Base-by-base conservation (phyloP, 2,329 filamentous ascomycete genomes). In the Lachnellula willkommii region DNA sequence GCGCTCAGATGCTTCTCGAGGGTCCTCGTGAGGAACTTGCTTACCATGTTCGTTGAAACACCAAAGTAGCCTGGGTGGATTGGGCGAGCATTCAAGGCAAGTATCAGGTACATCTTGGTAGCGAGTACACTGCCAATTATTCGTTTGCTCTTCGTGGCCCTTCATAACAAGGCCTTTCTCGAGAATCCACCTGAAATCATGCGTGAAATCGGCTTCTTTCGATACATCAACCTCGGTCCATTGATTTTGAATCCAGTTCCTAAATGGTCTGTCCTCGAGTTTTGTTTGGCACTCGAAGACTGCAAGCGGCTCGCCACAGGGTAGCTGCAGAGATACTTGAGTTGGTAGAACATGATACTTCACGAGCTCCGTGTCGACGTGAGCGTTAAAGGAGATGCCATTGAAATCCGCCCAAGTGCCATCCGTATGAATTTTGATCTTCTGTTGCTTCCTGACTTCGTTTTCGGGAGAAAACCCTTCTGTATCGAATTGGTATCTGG, bases 1-100 rank as follows among this genome's bases (percentile, higher is more conserved):
- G 58, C 76, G 82, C 0, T 65, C 55, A 2, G 74, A 76, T 32
- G 80, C 79, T 57, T 75, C 72, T 54, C 73, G 65, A 0, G 76
- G 73, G 59, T 83, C 74, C 63, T 84, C 82, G 49, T 75, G 77
- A 1, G 78, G 72, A 14, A 69, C 69, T 20, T 77, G 62, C 37
- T 69, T 69, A 4, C 66, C 63, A 12, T 64, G 63, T 28, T 39
- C 53, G 1, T 55, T 36, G 6, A 51, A 39, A 6, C 62, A 66
- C 75, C 75, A 78, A 26, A 69, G 62, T 14, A 75, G 54, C 3
- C 53, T 51, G 1, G 76, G 75, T 9, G 63, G 63, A 2, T 52
- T 47, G 9, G 76, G 75, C 3, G 73, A 69, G 64, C 75, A 78
- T 7, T 49, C 58, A 7, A 35, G 20, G 53, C 66, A 67, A 7